phyloP scores from a whole-genome alignment of 2,329 filamentous ascomycete genomes.

The Aspergillus pseudonomiae region DNA sequence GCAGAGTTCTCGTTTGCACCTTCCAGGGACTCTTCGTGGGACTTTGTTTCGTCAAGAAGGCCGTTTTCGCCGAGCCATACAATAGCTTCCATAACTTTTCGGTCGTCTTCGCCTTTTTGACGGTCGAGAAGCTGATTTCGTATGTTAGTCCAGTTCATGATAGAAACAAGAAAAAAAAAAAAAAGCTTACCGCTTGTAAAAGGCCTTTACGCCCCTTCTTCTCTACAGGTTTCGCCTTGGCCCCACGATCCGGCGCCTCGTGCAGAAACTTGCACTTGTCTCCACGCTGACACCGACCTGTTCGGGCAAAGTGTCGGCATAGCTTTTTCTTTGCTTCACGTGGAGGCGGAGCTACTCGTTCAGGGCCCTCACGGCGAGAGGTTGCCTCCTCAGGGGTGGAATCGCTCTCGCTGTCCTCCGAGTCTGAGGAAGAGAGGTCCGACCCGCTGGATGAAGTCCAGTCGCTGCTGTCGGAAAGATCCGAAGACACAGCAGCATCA shows the following conservation, averaged over 20 bases:
- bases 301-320: slow-evolving; percentile 47
- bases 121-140: slow-evolving; percentile 43
- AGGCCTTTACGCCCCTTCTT: slow-evolving; percentile 44
- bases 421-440: slow-evolving; percentile 27
- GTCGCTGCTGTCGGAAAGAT: slow-evolving; percentile 33
- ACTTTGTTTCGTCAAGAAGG: slow-evolving; percentile 34
- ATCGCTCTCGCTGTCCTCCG: slow-evolving; percentile 33
- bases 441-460: slow-evolving; percentile 46
- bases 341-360: slow-evolving; percentile 42
- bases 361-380: slow-evolving; percentile 44
- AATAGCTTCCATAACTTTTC: slow-evolving; percentile 47
- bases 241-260: slow-evolving; percentile 34
- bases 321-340: slow-evolving; percentile 36
- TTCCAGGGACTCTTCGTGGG: background rate
- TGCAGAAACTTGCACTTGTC: slow-evolving; percentile 47
- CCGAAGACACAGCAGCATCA: slow-evolving; percentile 18
- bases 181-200: slow-evolving; percentile 44
- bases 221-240: slow-evolving; percentile 32
- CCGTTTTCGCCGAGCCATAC: slow-evolving; percentile 46
- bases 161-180: background rate
- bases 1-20: background rate
- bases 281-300: slow-evolving; percentile 46
- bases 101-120: slow-evolving; percentile 47
- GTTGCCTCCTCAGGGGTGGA: slow-evolving; percentile 47
- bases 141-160: background rate